phyloP scores from a whole-genome alignment of 2,329 filamentous ascomycete species.

The Calonectria naviculata region DNA sequence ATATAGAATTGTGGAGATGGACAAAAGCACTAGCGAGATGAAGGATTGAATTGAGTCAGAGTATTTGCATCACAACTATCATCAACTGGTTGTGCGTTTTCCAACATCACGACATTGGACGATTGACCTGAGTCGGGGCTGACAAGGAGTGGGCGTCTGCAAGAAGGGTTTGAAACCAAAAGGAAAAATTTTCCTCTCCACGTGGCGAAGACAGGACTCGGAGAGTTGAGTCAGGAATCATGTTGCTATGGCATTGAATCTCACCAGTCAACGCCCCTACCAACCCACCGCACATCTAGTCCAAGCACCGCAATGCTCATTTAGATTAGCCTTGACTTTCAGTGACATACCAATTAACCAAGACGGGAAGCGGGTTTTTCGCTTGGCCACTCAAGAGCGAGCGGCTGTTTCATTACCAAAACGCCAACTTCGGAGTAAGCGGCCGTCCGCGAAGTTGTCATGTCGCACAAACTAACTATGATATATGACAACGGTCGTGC shows the following conservation, averaged over 20 bases:
- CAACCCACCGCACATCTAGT: background rate
- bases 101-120: background rate
- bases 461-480: background rate
- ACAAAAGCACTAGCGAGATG: background rate
- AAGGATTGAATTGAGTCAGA: background rate
- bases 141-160: background rate
- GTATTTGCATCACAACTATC: background rate
- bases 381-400: background rate
- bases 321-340: background rate
- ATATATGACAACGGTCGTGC: slow-evolving; percentile 4
- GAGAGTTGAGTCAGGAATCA: slow-evolving; percentile 6
- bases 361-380: background rate
- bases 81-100: background rate
- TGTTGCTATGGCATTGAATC: background rate
- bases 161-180: background rate
- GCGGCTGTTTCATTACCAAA: background rate
- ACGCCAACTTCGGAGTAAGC: background rate
- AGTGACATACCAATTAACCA: background rate
- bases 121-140: background rate
- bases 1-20: background rate
- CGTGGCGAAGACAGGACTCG: background rate
- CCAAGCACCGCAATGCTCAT: background rate
- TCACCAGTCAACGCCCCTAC: background rate
- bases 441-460: background rate
- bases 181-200: background rate